phyloP scores from a whole-genome alignment of 2,329 filamentous ascomycete species.

The Zarea fungicola region DNA sequence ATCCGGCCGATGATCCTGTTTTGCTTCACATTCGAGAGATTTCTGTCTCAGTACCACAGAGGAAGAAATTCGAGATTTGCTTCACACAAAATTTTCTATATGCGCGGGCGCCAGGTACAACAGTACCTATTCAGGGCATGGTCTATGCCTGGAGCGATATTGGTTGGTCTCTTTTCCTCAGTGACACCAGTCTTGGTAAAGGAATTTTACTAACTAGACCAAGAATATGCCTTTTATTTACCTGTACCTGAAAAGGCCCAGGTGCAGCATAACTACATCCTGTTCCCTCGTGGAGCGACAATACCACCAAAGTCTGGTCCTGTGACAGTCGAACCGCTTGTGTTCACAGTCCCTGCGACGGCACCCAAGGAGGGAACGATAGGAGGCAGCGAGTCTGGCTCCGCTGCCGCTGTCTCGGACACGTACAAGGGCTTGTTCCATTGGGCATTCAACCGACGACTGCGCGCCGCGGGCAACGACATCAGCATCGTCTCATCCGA shows the following conservation, averaged over 20 bases:
- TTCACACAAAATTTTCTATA: constrained; percentile 57
- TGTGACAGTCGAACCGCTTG: constrained; percentile 49
- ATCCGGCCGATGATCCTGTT: constrained; percentile 45
- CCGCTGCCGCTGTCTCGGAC: constrained; percentile 52
- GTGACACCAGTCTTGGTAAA: too few species aligned
- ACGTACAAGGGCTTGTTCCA: constrained; percentile 54
- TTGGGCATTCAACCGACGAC: constrained; percentile 52
- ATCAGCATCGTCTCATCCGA: constrained; percentile 48
- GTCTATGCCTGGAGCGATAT: constrained; percentile 58
- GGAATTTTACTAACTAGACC: not conserved
- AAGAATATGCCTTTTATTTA: constrained; percentile 59
- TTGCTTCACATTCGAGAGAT: constrained; percentile 60
- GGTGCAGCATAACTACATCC: constrained; percentile 60
- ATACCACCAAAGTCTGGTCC: constrained; percentile 44
- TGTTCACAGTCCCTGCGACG: constrained; percentile 57
- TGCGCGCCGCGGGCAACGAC: constrained; percentile 44
- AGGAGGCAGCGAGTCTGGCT: constrained; percentile 42
- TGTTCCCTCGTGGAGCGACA: constrained; percentile 53
- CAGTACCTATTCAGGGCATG: constrained; percentile 46
- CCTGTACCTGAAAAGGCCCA: constrained; percentile 62
- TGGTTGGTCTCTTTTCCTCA: constrained; percentile 35
- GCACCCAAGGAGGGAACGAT: constrained; percentile 57
- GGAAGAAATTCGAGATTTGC: constrained; percentile 63
- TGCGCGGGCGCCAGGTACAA: constrained; percentile 47
- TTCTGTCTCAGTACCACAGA: constrained; percentile 60